Percentiles rank a stretch among this genome's conserved stretches.
These are phyloP conservation scores for Botrytis medusae DNA, from an alignment of 2,329 filamentous ascomycete species.

Conservation along the genomic window DNA sequence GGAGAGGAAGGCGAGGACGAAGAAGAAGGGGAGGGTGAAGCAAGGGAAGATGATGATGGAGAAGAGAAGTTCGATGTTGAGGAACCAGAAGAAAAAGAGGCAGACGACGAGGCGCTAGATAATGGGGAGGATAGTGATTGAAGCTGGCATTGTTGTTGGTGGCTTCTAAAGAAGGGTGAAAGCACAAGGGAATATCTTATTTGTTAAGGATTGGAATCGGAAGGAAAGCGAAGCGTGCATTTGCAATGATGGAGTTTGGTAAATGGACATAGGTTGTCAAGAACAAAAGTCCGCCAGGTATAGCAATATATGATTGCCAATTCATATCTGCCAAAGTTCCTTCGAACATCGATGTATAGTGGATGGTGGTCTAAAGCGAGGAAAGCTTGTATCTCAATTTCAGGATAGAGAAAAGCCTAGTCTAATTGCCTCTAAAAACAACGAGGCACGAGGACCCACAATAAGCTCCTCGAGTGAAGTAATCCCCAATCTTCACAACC, in stretches of 20 bases:
- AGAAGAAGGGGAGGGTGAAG: constrained; percentile 51
- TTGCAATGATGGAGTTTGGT: constrained; percentile 16
- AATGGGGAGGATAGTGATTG: constrained; percentile 51
- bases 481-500: not conserved
- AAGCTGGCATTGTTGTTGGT: constrained; percentile 5
- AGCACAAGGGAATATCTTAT: not conserved
- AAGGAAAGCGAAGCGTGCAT: constrained; percentile 13
- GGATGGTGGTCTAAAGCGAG: not conserved
- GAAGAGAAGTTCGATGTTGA: constrained; percentile 56
- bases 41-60: constrained; percentile 53
- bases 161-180: not conserved
- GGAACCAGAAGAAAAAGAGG: constrained; percentile 52
- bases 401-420: not conserved
- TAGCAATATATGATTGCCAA: not conserved
- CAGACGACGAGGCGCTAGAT: constrained; percentile 58
- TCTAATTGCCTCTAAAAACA: not conserved
- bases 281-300: not conserved
- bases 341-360: not conserved
- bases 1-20: constrained; percentile 44
- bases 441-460: not conserved
- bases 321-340: not conserved
- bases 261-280: constrained; percentile 16
- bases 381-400: not conserved
- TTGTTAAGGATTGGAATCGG: not conserved
- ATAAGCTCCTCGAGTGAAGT: not conserved